Conservation (phyloP, 441 rosid genomes). For the Erodium trifolium region DNA sequence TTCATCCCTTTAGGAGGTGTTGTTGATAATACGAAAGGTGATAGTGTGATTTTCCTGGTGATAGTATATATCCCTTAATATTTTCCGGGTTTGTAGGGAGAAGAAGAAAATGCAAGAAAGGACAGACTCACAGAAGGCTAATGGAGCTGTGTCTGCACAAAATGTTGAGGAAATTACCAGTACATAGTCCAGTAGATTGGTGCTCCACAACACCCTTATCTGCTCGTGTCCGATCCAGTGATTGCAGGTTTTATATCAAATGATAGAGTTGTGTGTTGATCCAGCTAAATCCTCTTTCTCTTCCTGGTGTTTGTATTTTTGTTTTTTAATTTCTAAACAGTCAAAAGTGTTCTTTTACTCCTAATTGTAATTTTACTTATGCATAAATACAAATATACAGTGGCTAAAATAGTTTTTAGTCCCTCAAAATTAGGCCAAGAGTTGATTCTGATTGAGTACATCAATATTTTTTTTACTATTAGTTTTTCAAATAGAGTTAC, state of each 20-base stretch:
- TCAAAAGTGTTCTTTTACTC: not conserved
- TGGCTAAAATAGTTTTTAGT: no score
- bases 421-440: no score
- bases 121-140: constrained; percentile 61
- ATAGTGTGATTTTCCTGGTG: no score
- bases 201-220: not conserved
- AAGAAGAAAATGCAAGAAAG: constrained; percentile 85
- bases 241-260: not conserved
- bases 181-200: constrained; percentile 21
- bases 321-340: not conserved
- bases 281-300: not conserved
- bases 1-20: no score
- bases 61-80: not conserved
- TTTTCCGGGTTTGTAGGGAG: constrained; percentile 47
- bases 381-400: not conserved
- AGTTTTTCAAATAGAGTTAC: no score
- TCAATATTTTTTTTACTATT: no score
- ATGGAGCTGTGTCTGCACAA: constrained; percentile 45
- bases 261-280: constrained; percentile 4
- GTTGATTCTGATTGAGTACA: no score
- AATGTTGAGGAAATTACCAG: constrained; percentile 47
- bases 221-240: not conserved
- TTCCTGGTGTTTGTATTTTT: not conserved
- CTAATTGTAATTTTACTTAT: not conserved
- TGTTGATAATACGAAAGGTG: no score